phyloP scores from a whole-genome alignment of 2,329 filamentous ascomycete species.

The Delphinella strobiligena region DNA sequence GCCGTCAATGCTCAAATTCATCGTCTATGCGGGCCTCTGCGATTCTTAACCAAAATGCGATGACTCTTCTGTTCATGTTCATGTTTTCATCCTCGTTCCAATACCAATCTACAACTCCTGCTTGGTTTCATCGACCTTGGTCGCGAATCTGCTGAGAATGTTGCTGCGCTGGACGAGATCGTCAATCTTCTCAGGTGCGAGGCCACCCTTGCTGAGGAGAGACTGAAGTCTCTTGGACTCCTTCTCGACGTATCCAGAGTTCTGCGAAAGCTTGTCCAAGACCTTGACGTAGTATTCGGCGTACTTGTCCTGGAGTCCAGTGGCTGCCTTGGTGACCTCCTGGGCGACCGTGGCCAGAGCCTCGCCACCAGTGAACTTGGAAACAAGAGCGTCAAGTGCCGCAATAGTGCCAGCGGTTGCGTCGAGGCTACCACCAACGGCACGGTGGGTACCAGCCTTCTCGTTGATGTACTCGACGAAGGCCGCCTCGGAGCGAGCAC shows the following conservation, averaged over 20 bases:
- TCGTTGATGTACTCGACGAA: constrained; percentile 76
- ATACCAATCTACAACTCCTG: constrained; percentile 18
- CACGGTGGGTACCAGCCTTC: constrained; percentile 77
- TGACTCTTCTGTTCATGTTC: no score
- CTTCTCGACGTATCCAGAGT: constrained; percentile 69
- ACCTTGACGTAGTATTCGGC: constrained; percentile 91
- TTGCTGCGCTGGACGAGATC: constrained; percentile 80
- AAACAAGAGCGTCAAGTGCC: constrained; percentile 61
- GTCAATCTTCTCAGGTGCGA: constrained; percentile 76
- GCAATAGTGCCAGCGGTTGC: constrained; percentile 70
- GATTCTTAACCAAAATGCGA: no score
- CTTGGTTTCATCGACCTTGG: constrained; percentile 32
- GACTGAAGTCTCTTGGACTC: constrained; percentile 70
- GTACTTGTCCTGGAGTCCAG: constrained; percentile 63
- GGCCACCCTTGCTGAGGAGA: constrained; percentile 73
- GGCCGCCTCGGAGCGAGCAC: constrained; percentile 63
- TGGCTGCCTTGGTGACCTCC: constrained; percentile 61
- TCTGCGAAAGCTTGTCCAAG: constrained; percentile 70
- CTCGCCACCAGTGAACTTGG: constrained; percentile 55
- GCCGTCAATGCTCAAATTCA: neutral
- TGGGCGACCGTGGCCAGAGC: constrained; percentile 51
- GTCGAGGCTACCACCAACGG: constrained; percentile 68
- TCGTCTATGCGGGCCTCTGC: no score
- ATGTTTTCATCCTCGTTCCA: no score
- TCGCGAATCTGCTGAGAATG: constrained; percentile 67